Conservation (phyloP, 208 protist species). For the Leishmania martiniquensis region DNA sequence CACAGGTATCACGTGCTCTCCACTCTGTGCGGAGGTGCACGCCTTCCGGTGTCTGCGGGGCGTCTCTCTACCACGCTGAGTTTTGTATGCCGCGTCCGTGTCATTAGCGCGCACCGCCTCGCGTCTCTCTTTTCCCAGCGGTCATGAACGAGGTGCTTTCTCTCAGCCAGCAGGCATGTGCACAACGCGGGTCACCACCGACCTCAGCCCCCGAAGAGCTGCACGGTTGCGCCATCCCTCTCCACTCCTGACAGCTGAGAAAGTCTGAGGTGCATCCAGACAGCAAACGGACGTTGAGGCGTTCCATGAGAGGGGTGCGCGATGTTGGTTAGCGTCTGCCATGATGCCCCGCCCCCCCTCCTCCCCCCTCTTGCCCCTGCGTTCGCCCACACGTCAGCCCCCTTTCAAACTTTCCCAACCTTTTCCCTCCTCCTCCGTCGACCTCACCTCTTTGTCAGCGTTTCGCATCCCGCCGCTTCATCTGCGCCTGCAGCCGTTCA, state of each 20-base stretch:
- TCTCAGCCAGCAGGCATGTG: not conserved
- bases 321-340: not conserved
- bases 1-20: constrained; percentile 4
- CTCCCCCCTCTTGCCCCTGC: not conserved
- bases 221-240: not conserved
- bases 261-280: not conserved
- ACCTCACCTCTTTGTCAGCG: no score
- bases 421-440: not conserved
- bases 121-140: not conserved
- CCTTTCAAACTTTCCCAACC: not conserved
- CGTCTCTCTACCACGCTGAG: not conserved
- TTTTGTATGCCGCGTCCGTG: no score
- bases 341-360: no score
- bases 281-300: not conserved
- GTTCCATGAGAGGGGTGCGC: not conserved
- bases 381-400: no score
- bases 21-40: not conserved
- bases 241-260: not conserved
- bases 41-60: not conserved
- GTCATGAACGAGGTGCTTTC: not conserved
- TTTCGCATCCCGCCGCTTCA: not conserved
- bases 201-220: not conserved
- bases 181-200: not conserved
- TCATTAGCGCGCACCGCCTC: not conserved
- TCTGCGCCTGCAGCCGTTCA: no score